phyloP scores from a whole-genome alignment of 179 eudicot genomes.

The Heliamphora pulchella region DNA sequence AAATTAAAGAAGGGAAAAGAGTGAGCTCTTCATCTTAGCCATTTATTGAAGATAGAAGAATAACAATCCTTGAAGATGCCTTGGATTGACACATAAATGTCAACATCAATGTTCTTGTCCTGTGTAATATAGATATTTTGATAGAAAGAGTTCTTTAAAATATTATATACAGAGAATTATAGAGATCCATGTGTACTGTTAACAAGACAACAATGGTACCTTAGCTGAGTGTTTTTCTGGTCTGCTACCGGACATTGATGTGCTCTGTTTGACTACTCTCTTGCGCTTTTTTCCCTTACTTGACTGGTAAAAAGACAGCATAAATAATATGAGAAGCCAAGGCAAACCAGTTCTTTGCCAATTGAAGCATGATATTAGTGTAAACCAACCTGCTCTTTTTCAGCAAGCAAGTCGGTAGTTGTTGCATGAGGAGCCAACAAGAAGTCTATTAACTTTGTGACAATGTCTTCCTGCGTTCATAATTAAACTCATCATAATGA shows the following conservation, averaged over 20 bases:
- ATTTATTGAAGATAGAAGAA: too few species aligned
- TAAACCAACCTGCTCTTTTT: constrained; percentile 72
- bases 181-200: neutral
- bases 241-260: constrained; percentile 37
- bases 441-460: constrained; percentile 71
- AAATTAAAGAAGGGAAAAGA: too few species aligned
- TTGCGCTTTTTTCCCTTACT: constrained; percentile 67
- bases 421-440: constrained; percentile 87
- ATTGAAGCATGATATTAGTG: neutral
- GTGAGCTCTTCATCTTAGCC: too few species aligned
- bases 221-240: constrained; percentile 50
- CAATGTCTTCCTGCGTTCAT: constrained; percentile 63
- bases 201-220: constrained; percentile 33
- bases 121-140: too few species aligned
- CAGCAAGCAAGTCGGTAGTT: constrained; percentile 68
- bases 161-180: neutral
- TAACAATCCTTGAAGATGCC: too few species aligned
- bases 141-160: neutral
- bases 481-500: neutral
- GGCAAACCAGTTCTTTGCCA: neutral
- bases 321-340: neutral
- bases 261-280: constrained; percentile 37
- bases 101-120: too few species aligned
- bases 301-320: constrained; percentile 19
- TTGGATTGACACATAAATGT: too few species aligned